Evolutionary conservation across 257 asterid genomes (phyloP).

Genomic region (Fraxinus americana): DNA sequence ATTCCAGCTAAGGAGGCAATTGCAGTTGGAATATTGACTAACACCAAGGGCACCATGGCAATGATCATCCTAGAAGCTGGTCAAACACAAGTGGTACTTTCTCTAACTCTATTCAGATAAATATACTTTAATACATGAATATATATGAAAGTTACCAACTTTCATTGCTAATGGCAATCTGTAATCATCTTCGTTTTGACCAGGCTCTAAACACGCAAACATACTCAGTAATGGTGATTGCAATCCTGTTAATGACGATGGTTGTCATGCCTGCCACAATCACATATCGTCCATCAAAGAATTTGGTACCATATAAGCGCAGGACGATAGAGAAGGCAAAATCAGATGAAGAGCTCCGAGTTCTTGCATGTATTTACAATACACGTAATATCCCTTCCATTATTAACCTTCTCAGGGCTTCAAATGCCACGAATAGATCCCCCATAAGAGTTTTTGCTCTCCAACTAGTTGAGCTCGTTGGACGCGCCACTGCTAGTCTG

Average conservation of each 20-base stretch:
- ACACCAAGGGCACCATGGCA: constrained; percentile 70
- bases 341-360: constrained; percentile 68
- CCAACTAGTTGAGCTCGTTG: constrained; percentile 82
- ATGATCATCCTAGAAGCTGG: constrained; percentile 81
- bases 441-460: constrained; percentile 67
- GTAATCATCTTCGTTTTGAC: constrained; percentile 14
- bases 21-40: constrained; percentile 66
- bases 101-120: not conserved
- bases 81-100: constrained; percentile 61
- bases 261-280: constrained; percentile 58
- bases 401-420: constrained; percentile 71
- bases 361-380: constrained; percentile 71
- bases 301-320: constrained; percentile 59
- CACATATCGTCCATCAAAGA: constrained; percentile 44
- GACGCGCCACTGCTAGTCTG: constrained; percentile 76
- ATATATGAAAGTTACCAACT: not conserved
- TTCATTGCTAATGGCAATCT: constrained; percentile 5
- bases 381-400: constrained; percentile 54
- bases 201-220: constrained; percentile 63
- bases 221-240: constrained; percentile 69
- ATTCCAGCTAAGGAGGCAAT: constrained; percentile 53
- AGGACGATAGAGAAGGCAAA: constrained; percentile 71
- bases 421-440: constrained; percentile 50
- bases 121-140: not conserved
- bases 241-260: constrained; percentile 65